Percentiles rank a stretch among this genome's conserved stretches.
Evolutionary conservation across 2,329 filamentous ascomycete genomes (phyloP).

Genomic region (Geosmithia putterillii): DNA sequence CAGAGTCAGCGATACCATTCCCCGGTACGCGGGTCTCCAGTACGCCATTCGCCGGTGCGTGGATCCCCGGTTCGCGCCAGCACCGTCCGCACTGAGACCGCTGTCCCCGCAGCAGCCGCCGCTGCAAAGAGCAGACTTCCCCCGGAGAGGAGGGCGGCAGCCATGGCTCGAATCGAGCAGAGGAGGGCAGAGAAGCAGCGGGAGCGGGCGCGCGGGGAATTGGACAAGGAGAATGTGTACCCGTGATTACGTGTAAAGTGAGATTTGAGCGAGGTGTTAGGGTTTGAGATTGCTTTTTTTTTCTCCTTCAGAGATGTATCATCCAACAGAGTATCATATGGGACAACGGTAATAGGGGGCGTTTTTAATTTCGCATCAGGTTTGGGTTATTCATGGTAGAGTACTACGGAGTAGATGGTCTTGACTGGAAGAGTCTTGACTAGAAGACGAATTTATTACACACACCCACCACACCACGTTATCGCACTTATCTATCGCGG

Average conservation of each 20-base stretch:
- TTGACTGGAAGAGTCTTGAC: too few species aligned
- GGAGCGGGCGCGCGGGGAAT: slow-evolving; percentile 15
- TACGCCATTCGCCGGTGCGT: not conserved
- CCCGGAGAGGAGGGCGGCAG: slow-evolving; percentile 38
- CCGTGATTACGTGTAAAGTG: slow-evolving; percentile 8
- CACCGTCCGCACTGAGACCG: not conserved
- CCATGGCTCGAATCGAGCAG: slow-evolving; percentile 40
- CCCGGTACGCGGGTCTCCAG: too few species aligned
- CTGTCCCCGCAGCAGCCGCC: slow-evolving; percentile 15
- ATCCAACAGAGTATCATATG: not conserved
- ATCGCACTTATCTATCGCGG: not conserved
- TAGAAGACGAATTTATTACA: too few species aligned
- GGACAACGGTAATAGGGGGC: not conserved
- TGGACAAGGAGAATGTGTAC: slow-evolving; percentile 40
- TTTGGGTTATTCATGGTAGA: too few species aligned
- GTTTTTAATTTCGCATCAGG: too few species aligned
- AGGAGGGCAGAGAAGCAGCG: slow-evolving; percentile 38
- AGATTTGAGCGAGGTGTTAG: not conserved
- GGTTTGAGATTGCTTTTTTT: not conserved
- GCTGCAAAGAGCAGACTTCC: slow-evolving; percentile 30
- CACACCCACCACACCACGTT: not conserved
- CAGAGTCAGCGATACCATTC: not conserved
- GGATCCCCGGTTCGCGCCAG: too few species aligned
- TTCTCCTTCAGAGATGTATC: not conserved
- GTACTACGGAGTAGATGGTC: too few species aligned